Evolutionary conservation across 805 yeast genomes (phyloP), one percentile per base, ranked within the genome.

Genomic region (Candida sithepensis): DNA sequence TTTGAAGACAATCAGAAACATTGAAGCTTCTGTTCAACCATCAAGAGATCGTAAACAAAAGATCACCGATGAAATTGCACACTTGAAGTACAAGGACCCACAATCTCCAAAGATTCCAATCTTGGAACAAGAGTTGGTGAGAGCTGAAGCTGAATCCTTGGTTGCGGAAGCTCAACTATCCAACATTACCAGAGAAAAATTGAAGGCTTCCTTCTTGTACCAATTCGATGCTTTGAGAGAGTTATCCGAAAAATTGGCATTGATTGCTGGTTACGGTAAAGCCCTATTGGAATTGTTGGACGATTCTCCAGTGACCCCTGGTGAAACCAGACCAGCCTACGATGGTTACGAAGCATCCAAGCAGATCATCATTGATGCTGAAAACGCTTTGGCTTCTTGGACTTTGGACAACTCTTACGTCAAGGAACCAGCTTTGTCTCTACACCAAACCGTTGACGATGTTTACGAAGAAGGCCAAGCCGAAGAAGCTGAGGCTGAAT

Each of bases 101-200:
- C 84, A 83, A 69, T 82, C 90, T 38, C 82, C 89, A 77, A 86
- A 85, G 74, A 83, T 88, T 55, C 78, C 81, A 46, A 82, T 87
- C 48, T 75, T 88, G 65, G 95, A 88, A 73, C 95, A 88, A 69
- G 95, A 88, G 70, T 75, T 88, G 65, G 96, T 88, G 49, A 79
- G 96, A 71, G 94, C 94, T 34, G 96, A 88, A 72, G 96, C 96
- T 46, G 96, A 88, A 71, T 84, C 90, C 44, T 75, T 88, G 55
- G 96, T 88, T 59, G 96, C 96, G 43, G 96, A 88, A 72, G 95
- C 95, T 26, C 96, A 88, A 73, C 76, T 88, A 60, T 85, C 92
- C 34, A 88, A 88, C 70, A 87, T 87, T 64, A 87, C 96, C 56
- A 78, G 96, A 72, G 90, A 88, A 65, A 85, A 86, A 70, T 78